These are phyloP conservation scores for Zopfia rhizophila DNA, from an alignment of 2,329 filamentous ascomycete species.

Conservation along the genomic window DNA sequence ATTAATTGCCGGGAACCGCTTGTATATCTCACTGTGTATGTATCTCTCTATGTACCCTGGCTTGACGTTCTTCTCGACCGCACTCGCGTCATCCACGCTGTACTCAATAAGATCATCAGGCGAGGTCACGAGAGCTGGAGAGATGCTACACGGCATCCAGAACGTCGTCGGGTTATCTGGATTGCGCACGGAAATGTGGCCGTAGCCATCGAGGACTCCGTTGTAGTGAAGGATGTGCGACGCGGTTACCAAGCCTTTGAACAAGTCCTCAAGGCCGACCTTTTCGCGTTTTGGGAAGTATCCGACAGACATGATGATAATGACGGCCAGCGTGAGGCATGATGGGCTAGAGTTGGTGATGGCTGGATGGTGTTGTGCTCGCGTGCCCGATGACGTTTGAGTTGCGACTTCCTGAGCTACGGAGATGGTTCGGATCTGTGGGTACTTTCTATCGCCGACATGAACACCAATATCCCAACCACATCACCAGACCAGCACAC, in stretches of 20 bases:
- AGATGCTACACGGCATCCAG: slow-evolving; percentile 57
- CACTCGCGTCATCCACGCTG: slow-evolving; percentile 52
- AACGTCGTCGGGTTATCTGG: slow-evolving; percentile 59
- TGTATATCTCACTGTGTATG: slow-evolving; percentile 60
- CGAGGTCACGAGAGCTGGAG: slow-evolving; percentile 55
- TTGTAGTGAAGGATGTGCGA: slow-evolving; percentile 65
- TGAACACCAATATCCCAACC: no score
- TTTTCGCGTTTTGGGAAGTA: slow-evolving; percentile 53
- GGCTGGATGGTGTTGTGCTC: no score
- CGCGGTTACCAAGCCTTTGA: slow-evolving; percentile 56
- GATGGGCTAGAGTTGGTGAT: no score
- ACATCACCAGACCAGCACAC: no score
- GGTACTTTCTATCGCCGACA: no score
- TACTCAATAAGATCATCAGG: slow-evolving; percentile 58
- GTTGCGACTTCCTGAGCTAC: no score
- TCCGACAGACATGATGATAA: slow-evolving; percentile 41
- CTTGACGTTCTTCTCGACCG: slow-evolving; percentile 47
- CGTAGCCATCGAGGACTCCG: slow-evolving; percentile 64
- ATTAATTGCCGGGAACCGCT: slow-evolving; percentile 55
- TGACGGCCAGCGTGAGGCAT: no score
- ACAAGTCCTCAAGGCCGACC: slow-evolving; percentile 50
- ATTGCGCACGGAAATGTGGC: slow-evolving; percentile 65
- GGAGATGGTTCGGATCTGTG: no score
- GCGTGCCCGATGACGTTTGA: no score
- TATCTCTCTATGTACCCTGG: slow-evolving; percentile 55